These are phyloP conservation scores for Pleomassaria siparia DNA, from an alignment of 2,329 filamentous ascomycete genomes.

Conservation along the genomic window DNA sequence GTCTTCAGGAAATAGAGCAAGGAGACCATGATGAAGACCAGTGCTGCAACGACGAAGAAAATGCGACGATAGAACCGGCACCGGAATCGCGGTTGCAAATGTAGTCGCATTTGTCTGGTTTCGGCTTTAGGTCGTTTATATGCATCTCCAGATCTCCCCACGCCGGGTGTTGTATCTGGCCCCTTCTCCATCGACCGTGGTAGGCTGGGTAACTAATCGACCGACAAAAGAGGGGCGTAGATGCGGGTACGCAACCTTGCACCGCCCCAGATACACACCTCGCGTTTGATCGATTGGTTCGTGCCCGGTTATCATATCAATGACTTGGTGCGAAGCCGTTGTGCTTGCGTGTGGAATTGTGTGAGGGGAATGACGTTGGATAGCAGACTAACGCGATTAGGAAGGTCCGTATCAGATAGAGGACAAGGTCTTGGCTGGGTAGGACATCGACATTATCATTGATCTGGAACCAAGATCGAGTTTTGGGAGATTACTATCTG, in stretches of 20 bases:
- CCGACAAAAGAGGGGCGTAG: too few species aligned
- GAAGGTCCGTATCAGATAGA: constrained; percentile 4
- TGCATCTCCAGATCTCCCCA: background rate
- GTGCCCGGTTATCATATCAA: background rate
- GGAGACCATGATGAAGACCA: constrained; percentile 4
- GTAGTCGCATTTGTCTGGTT: too few species aligned
- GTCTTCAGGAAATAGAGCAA: background rate
- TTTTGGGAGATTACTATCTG: too few species aligned
- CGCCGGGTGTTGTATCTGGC: background rate
- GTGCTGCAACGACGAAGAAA: background rate
- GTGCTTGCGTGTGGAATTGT: background rate
- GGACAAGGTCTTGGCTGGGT: background rate
- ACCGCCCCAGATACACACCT: too few species aligned
- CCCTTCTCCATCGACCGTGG: background rate
- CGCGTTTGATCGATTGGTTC: constrained; percentile 1
- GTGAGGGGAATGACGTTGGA: background rate
- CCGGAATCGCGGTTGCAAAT: background rate
- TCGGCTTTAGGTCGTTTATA: background rate
- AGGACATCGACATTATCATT: background rate
- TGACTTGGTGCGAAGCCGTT: background rate
- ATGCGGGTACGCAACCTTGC: too few species aligned
- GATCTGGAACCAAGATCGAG: background rate
- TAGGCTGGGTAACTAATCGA: background rate
- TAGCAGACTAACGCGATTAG: background rate
- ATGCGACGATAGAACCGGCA: background rate